Conservation (phyloP, 2,329 filamentous ascomycete genomes). For the Colletotrichum tropicicola region DNA sequence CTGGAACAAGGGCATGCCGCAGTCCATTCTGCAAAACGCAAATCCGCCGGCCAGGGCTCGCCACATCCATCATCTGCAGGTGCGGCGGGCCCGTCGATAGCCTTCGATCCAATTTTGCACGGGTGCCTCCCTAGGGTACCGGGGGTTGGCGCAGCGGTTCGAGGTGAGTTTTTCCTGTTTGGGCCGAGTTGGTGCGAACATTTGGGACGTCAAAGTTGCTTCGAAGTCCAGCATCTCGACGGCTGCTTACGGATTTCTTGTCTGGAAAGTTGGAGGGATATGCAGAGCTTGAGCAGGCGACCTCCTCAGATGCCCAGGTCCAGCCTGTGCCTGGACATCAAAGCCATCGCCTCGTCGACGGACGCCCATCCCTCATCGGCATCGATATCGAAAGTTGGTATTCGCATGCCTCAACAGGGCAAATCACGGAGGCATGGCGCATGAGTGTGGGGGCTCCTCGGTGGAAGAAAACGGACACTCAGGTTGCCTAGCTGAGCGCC, state of each 20-base stretch:
- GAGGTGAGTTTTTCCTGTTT: background rate
- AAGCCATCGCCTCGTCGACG: too few species aligned
- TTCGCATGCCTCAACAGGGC: background rate
- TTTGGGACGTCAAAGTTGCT: background rate
- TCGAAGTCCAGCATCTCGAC: background rate
- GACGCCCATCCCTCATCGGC: background rate
- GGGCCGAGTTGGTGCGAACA: background rate
- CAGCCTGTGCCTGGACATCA: background rate
- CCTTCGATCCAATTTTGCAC: constrained; percentile 1
- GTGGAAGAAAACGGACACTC: constrained; percentile 1
- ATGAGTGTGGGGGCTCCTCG: constrained; percentile 1
- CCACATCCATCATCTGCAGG: constrained; percentile 12
- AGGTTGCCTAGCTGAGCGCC: background rate
- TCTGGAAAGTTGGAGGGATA: too few species aligned
- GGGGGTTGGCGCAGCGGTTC: background rate
- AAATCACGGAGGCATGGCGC: background rate
- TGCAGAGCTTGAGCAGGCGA: background rate
- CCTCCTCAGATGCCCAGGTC: background rate
- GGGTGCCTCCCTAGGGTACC: background rate
- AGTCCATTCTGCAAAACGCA: constrained; percentile 19
- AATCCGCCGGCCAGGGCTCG: background rate
- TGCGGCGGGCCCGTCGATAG: constrained; percentile 1
- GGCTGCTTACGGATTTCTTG: background rate
- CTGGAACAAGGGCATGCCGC: constrained; percentile 7
- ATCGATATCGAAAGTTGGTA: background rate